Evolutionary conservation across 139 green algal genomes (phyloP).

Genomic region (Micromonas commoda): DNA sequence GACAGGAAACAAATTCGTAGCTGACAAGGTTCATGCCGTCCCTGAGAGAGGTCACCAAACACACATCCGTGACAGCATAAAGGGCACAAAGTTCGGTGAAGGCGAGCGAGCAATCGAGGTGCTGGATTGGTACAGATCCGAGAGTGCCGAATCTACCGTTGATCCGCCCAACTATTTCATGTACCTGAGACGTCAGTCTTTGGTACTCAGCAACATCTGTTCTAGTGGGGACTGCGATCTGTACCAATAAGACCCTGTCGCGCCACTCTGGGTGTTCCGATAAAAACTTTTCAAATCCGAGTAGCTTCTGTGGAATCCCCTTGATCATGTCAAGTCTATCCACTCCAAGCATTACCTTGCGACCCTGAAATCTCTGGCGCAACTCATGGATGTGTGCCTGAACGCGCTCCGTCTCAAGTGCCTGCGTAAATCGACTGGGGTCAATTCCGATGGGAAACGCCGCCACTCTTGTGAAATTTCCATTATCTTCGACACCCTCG

Average conservation of each 20-base stretch:
- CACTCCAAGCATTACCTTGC: slow-evolving; percentile 92
- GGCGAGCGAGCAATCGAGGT: slow-evolving; percentile 68
- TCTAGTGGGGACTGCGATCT: slow-evolving; percentile 94
- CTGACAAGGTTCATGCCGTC: slow-evolving; percentile 93
- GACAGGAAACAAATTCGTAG: slow-evolving; percentile 86
- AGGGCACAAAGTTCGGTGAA: slow-evolving; percentile 95
- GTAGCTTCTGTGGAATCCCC: slow-evolving; percentile 98
- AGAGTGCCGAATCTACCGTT: slow-evolving; percentile 96
- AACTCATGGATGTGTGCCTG: slow-evolving; percentile 83
- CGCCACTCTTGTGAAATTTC: slow-evolving; percentile 39
- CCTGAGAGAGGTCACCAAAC: slow-evolving; percentile 70
- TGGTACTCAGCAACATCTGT: slow-evolving; percentile 89
- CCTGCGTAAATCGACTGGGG: slow-evolving; percentile 82
- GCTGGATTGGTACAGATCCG: slow-evolving; percentile 95
- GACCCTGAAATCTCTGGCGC: slow-evolving; percentile 54
- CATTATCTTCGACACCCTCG: slow-evolving; percentile 91
- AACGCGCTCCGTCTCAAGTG: slow-evolving; percentile 78
- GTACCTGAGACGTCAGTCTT: slow-evolving; percentile 82
- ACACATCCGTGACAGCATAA: slow-evolving; percentile 81
- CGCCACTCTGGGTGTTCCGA: slow-evolving; percentile 92
- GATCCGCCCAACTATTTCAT: slow-evolving; percentile 98
- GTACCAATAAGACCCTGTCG: slow-evolving; percentile 90
- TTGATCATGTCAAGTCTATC: slow-evolving; percentile 99
- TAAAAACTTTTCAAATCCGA: slow-evolving; percentile 98
- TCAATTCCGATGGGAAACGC: slow-evolving; percentile 93